phyloP scores from a whole-genome alignment of 768 basidiomycete species.

The Pisolithus tinctorius region DNA sequence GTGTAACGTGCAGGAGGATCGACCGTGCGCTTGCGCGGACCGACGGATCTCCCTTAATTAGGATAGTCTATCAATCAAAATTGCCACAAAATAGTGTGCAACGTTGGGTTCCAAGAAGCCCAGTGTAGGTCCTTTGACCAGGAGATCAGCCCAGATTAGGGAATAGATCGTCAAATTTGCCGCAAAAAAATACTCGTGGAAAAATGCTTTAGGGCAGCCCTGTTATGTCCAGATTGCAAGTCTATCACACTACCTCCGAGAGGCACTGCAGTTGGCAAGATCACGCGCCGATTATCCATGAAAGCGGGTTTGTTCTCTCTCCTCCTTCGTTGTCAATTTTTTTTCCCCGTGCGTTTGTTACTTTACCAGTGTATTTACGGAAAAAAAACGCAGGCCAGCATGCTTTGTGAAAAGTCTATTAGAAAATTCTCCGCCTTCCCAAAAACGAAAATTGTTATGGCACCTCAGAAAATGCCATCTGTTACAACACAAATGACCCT shows the following conservation, averaged over 20 bases:
- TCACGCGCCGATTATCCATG: neutral
- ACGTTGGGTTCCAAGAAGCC: slow-evolving; percentile 20
- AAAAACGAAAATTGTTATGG: slow-evolving; percentile 34
- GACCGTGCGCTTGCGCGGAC: slow-evolving; percentile 19
- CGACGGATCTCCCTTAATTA: slow-evolving; percentile 17
- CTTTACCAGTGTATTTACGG: slow-evolving; percentile 9
- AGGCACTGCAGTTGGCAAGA: neutral
- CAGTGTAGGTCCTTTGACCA: slow-evolving; percentile 16
- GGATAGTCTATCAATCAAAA: slow-evolving; percentile 24
- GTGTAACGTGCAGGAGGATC: slow-evolving; percentile 15
- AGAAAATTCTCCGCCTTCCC: slow-evolving; percentile 40
- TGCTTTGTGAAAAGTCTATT: slow-evolving; percentile 27
- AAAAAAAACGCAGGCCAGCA: slow-evolving; percentile 21
- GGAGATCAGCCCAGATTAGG: slow-evolving; percentile 12
- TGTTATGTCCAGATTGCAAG: slow-evolving; percentile 1
- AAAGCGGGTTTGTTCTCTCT: neutral
- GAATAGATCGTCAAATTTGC: slow-evolving; percentile 22
- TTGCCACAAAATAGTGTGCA: slow-evolving; percentile 12
- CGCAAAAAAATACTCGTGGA: neutral
- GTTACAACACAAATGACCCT: slow-evolving; percentile 56
- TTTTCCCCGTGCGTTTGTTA: slow-evolving; percentile 12
- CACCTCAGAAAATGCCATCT: slow-evolving; percentile 33
- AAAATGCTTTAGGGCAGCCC: slow-evolving; percentile 8
- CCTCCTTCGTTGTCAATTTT: neutral
- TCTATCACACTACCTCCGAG: slow-evolving; percentile 4